Evolutionary conservation across 2,329 filamentous ascomycete species (phyloP).

Genomic region (Trichoderma sp.): DNA sequence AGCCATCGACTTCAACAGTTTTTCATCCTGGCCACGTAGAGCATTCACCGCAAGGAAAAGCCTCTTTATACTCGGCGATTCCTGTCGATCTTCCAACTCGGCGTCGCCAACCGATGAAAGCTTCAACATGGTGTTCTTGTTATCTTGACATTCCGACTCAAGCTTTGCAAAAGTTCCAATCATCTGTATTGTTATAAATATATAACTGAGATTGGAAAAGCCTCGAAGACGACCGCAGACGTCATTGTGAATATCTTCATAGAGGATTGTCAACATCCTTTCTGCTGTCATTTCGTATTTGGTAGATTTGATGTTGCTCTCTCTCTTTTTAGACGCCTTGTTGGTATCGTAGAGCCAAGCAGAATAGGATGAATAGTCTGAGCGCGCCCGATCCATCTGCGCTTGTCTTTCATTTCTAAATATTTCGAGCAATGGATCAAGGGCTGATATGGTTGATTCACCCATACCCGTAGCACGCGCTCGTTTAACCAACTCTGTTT

Average conservation of each 20-base stretch:
- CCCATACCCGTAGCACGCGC: neutral
- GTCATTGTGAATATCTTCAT: neutral
- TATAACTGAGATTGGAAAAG: neutral
- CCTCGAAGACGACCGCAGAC: neutral
- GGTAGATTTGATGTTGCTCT: too few relatives aligned
- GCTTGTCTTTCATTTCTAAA: neutral
- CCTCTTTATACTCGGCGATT: too few relatives aligned
- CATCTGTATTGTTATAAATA: neutral
- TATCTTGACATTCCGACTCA: neutral
- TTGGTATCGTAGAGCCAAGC: neutral
- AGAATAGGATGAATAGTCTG: neutral
- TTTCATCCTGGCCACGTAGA: neutral
- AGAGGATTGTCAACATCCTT: neutral
- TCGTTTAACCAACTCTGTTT: slow-evolving; percentile 18
- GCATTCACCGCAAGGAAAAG: neutral
- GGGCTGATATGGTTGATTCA: neutral
- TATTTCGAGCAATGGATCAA: neutral
- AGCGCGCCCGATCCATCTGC: neutral
- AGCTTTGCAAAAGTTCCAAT: neutral
- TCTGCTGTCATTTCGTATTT: neutral
- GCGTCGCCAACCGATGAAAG: neutral
- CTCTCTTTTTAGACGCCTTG: neutral
- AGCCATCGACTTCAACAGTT: neutral
- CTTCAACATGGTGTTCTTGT: neutral
- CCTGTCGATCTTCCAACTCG: too few relatives aligned